Conservation (phyloP, 345 rosid species). For the Jatropha curcas region DNA sequence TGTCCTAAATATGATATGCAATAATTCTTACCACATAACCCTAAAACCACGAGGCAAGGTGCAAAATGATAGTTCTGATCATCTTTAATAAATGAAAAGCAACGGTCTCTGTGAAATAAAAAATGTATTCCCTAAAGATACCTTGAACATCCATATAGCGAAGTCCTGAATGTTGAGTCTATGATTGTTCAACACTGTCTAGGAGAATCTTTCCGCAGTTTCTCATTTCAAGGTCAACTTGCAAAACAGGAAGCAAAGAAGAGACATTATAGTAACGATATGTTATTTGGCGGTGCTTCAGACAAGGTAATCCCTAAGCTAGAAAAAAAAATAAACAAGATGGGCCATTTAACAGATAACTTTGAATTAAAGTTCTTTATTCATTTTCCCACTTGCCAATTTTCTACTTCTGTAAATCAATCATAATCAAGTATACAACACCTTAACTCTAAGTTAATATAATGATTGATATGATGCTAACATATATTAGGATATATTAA, state of each 20-base stretch:
- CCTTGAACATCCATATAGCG: slow-evolving; percentile 98
- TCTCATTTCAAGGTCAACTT: slow-evolving; percentile 39
- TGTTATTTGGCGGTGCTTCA: background rate
- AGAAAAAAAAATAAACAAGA: background rate
- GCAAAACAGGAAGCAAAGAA: slow-evolving; percentile 20
- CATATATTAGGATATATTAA: background rate
- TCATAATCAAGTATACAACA: too few species aligned
- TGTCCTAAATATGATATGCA: too few species aligned
- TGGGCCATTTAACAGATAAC: background rate
- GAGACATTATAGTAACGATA: background rate
- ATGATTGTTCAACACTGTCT: slow-evolving; percentile 66
- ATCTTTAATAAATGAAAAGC: background rate
- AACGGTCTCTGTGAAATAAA: too few species aligned
- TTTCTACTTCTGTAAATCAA: background rate
- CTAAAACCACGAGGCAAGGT: too few species aligned
- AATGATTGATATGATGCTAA: background rate
- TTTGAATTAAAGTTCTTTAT: background rate
- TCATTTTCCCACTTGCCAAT: background rate
- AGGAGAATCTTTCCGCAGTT: slow-evolving; percentile 81
- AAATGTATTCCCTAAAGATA: too few species aligned
- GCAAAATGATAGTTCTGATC: too few species aligned
- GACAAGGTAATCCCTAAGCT: background rate
- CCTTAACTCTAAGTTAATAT: too few species aligned
- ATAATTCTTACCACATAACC: too few species aligned
- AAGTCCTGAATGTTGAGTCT: slow-evolving; percentile 73